phyloP scores from a whole-genome alignment of 2,329 filamentous ascomycete genomes.

The Colletotrichum salicis region DNA sequence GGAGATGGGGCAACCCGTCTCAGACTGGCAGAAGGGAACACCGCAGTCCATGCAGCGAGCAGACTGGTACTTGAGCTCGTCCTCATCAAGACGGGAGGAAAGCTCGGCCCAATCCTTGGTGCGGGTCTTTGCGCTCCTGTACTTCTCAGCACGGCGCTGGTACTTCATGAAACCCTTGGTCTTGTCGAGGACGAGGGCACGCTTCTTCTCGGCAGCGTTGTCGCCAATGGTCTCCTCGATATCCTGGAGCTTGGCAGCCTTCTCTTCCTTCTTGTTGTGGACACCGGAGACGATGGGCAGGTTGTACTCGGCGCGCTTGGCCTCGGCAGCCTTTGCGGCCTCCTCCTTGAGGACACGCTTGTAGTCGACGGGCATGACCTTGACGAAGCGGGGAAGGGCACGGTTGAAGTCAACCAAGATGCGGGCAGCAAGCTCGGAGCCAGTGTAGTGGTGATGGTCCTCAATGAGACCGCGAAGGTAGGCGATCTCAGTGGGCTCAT shows the following conservation, averaged over 20 bases:
- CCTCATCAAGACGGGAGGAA: conserved; percentile 86
- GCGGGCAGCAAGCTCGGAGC: conserved; percentile 91
- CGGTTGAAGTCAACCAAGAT: conserved; percentile 96
- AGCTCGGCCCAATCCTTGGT: conserved; percentile 95
- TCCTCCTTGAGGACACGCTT: conserved; percentile 91
- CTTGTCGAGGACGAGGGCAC: conserved; percentile 94
- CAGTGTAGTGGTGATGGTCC: conserved; percentile 97
- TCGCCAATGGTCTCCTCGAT: conserved; percentile 93
- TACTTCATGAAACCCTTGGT: conserved; percentile 98
- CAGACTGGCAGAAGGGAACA: conserved; percentile 97
- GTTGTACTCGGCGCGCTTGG: conserved; percentile 85
- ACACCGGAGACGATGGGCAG: conserved; percentile 80
- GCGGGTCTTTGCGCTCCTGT: conserved; percentile 83
- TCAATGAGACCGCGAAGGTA: conserved; percentile 92
- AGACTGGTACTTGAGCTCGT: conserved; percentile 95
- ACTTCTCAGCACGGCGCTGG: conserved; percentile 91
- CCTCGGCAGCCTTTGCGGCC: conserved; percentile 84
- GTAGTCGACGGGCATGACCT: conserved; percentile 94
- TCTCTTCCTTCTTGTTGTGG: conserved; percentile 72
- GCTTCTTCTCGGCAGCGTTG: conserved; percentile 86
- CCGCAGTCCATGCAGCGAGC: conserved; percentile 99
- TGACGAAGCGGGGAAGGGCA: conserved; percentile 89
- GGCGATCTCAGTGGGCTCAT: conserved; percentile 88
- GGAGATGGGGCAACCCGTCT: conserved; percentile 93
- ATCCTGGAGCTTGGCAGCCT: conserved; percentile 77